A percentile compares a stretch with the other conserved stretches of the same genome.
Evolutionary conservation across 192 early-diverging fungal species (phyloP).

Genomic region (Phlyctochytrium arcticum): DNA sequence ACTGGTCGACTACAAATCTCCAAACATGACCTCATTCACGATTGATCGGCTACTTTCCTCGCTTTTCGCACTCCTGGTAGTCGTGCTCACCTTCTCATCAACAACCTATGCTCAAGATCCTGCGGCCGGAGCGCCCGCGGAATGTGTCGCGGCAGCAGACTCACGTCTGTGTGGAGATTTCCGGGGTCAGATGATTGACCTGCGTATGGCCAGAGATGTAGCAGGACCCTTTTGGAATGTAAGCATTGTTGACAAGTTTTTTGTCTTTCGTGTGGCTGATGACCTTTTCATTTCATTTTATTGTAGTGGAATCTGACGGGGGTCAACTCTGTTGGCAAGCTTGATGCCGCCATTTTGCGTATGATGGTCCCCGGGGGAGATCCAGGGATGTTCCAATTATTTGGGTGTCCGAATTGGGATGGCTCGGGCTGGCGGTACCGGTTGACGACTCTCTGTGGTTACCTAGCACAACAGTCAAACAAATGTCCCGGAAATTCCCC

Average conservation of each 20-base stretch:
- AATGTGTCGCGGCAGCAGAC: constrained; percentile 15
- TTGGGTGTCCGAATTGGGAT: constrained; percentile 19
- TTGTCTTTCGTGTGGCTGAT: too few relatives aligned
- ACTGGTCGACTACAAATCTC: too few relatives aligned
- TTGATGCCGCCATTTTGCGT: constrained; percentile 3
- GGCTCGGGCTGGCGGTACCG: constrained; percentile 15
- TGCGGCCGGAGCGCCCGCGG: background rate
- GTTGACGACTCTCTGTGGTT: constrained; percentile 11
- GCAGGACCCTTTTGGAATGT: constrained; percentile 10
- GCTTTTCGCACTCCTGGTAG: too few relatives aligned
- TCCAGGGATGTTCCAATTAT: constrained; percentile 3
- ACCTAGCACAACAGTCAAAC: background rate
- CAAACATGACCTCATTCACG: too few relatives aligned
- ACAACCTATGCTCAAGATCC: background rate
- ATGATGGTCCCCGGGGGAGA: constrained; percentile 6
- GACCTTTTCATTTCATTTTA: too few relatives aligned
- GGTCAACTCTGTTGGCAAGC: background rate
- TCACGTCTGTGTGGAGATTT: constrained; percentile 8
- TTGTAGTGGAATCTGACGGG: constrained; percentile 2
- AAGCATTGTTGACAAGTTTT: background rate
- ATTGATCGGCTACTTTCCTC: too few relatives aligned
- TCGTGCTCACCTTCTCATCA: background rate
- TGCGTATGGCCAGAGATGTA: background rate
- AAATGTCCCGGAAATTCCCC: constrained; percentile 18
- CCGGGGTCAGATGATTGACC: constrained; percentile 6